A percentile compares a stretch with the other conserved stretches of the same genome.
Conservation (phyloP, 148 eudicot genomes). For the Rhododendron simsii region DNA sequence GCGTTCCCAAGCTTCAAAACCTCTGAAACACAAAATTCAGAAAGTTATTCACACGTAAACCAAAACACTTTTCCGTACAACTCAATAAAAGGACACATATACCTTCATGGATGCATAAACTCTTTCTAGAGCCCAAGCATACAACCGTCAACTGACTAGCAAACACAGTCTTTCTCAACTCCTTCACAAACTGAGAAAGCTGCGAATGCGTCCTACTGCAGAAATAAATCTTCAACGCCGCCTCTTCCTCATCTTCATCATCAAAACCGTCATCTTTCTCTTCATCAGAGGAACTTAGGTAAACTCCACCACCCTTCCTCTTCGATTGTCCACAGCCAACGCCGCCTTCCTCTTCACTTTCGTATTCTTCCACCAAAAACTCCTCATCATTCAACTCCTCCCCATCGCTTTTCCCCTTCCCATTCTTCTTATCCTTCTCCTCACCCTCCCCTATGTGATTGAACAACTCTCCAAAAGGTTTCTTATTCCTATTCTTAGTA, state of each 20-base stretch:
- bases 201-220: constrained; percentile 97
- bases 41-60: not conserved
- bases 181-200: constrained; percentile 86
- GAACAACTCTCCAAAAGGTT: constrained; percentile 33
- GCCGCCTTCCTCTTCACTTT: constrained; percentile 62
- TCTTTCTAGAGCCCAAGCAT: constrained; percentile 89
- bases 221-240: constrained; percentile 62
- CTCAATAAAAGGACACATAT: not conserved
- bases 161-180: constrained; percentile 84
- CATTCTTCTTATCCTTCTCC: constrained; percentile 18
- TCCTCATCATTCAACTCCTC: constrained; percentile 56
- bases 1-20: constrained; percentile 74
- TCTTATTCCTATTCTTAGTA: constrained; percentile 29
- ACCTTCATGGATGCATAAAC: constrained; percentile 92
- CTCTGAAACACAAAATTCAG: constrained; percentile 32
- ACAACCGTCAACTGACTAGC: constrained; percentile 75
- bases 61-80: not conserved
- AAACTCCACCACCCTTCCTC: constrained; percentile 51
- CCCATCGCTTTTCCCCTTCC: constrained; percentile 19
- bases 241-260: constrained; percentile 36
- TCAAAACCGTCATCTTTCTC: constrained; percentile 34
- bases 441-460: constrained; percentile 16
- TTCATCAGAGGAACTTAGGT: constrained; percentile 59
- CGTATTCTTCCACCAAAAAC: constrained; percentile 83
- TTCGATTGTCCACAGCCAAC: constrained; percentile 34